A percentile compares a stretch with the other conserved stretches of the same genome.
These are phyloP conservation scores for Leonotis leonurus DNA, from an alignment of 257 asterid genomes.

Conservation along the genomic window DNA sequence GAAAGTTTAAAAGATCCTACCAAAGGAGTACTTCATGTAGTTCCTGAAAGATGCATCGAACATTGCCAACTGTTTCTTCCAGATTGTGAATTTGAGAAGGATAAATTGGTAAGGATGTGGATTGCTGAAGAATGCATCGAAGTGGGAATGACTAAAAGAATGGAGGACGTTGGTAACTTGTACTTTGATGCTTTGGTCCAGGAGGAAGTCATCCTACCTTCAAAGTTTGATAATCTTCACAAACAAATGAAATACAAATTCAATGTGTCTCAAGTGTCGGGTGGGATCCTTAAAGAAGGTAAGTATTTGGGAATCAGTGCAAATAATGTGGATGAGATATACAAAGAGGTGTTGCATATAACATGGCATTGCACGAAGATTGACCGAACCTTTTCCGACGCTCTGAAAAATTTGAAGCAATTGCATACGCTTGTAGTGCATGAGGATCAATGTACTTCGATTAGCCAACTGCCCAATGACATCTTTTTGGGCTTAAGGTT, in stretches of 20 bases:
- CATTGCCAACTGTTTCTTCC: slow-evolving; percentile 29
- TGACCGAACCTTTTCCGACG: slow-evolving; percentile 13
- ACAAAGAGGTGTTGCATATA: slow-evolving; percentile 11
- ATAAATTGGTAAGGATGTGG: slow-evolving; percentile 37
- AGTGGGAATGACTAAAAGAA: slow-evolving; percentile 5
- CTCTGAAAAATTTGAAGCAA: slow-evolving; percentile 23
- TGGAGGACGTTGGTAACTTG: slow-evolving; percentile 30
- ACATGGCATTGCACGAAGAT: slow-evolving; percentile 21
- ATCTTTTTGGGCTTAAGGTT: slow-evolving; percentile 20
- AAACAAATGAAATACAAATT: slow-evolving; percentile 27
- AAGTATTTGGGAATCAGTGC: slow-evolving; percentile 15
- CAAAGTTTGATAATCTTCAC: slow-evolving; percentile 11
- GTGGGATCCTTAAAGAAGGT: neutral
- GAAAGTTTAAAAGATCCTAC: slow-evolving; percentile 5
- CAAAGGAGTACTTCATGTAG: neutral
- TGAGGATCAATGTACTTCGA: neutral
- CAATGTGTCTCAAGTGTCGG: slow-evolving; percentile 3
- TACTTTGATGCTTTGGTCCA: slow-evolving; percentile 23
- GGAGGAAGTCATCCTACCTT: slow-evolving; percentile 16
- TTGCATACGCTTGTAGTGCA: slow-evolving; percentile 28
- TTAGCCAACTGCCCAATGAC: slow-evolving; percentile 18
- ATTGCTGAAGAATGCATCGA: slow-evolving; percentile 40
- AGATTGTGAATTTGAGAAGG: slow-evolving; percentile 31
- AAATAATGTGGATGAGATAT: slow-evolving; percentile 12
- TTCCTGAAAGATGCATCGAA: slow-evolving; percentile 17